Evolutionary conservation across 2,329 filamentous ascomycete species (phyloP).

Genomic region (Hypoxylon sp.): DNA sequence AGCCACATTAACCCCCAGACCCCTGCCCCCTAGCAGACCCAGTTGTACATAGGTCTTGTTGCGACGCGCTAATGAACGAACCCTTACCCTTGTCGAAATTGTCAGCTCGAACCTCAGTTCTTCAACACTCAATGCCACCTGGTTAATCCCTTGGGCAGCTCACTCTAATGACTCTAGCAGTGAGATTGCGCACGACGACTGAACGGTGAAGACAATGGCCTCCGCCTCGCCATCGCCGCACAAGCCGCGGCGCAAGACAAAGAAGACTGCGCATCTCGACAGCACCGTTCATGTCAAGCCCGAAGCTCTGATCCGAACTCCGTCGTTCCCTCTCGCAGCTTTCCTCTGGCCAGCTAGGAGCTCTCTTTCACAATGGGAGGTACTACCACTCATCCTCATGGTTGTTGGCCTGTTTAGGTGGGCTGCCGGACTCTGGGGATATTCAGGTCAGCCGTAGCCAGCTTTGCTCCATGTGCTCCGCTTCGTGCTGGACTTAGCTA

Average conservation of each 20-base stretch:
- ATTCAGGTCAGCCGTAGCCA: constrained; percentile 75
- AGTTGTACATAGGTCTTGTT: not conserved
- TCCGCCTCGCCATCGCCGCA: constrained; percentile 65
- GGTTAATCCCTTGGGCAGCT: constrained; percentile 3
- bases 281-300: constrained; percentile 48
- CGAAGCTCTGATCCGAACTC: constrained; percentile 66
- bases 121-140: constrained; percentile 9
- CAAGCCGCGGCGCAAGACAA: constrained; percentile 70
- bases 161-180: constrained; percentile 44
- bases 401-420: constrained; percentile 91
- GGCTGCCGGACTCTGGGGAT: constrained; percentile 92
- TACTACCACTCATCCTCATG: constrained; percentile 90
- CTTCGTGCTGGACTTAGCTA: constrained; percentile 25
- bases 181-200: constrained; percentile 21
- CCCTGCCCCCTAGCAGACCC: not conserved
- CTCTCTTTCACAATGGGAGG: constrained; percentile 89
- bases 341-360: constrained; percentile 93
- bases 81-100: constrained; percentile 37
- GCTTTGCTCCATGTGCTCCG: not conserved
- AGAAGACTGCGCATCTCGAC: constrained; percentile 61
- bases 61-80: constrained; percentile 14
- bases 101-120: constrained; percentile 18
- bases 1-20: not conserved
- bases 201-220: constrained; percentile 60
- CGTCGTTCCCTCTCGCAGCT: constrained; percentile 90